A percentile compares a stretch with the other conserved stretches of the same genome.
phyloP scores from a whole-genome alignment of 1,284 basidiomycete species.

The Violaceomyces palustris region DNA sequence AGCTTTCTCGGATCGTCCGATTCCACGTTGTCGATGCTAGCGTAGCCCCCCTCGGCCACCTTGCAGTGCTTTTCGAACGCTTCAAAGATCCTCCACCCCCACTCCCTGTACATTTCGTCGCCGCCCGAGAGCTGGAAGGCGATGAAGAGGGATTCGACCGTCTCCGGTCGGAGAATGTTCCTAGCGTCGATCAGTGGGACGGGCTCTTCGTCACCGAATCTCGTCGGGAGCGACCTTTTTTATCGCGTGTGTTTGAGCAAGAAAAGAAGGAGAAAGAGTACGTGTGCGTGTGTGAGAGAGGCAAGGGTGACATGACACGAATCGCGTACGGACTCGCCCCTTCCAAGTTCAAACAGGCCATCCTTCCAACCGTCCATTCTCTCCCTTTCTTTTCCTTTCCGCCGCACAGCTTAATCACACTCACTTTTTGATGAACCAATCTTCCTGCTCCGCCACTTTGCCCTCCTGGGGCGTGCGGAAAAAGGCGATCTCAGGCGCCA shows the following conservation, averaged over 20 bases:
- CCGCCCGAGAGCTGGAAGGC: conserved; percentile 78
- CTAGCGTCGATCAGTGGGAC: conserved; percentile 70
- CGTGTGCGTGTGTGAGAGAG: no score
- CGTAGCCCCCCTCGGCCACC: conserved; percentile 73
- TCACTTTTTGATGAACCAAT: conserved; percentile 49
- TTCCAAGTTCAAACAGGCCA: no score
- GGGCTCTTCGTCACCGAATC: no score
- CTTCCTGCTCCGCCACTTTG: conserved; percentile 15
- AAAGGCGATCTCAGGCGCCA: conserved; percentile 53
- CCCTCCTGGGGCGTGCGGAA: conserved; percentile 30
- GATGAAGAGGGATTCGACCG: conserved; percentile 85
- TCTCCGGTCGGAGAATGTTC: conserved; percentile 85
- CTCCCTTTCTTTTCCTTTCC: no score
- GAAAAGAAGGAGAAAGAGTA: no score
- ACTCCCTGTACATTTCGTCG: conserved; percentile 72
- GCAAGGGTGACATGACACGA: no score
- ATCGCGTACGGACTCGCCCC: no score
- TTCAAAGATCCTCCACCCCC: conserved; percentile 85
- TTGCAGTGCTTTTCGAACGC: conserved; percentile 79
- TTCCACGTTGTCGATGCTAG: conserved; percentile 72
- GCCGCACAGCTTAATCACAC: neutral
- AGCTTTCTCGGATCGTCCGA: conserved; percentile 61
- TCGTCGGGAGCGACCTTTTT: no score
- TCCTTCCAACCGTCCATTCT: no score
- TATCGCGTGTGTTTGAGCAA: no score